Conservation (phyloP, 306 rosid genomes). For the Amphicarpaea edgeworthii region DNA sequence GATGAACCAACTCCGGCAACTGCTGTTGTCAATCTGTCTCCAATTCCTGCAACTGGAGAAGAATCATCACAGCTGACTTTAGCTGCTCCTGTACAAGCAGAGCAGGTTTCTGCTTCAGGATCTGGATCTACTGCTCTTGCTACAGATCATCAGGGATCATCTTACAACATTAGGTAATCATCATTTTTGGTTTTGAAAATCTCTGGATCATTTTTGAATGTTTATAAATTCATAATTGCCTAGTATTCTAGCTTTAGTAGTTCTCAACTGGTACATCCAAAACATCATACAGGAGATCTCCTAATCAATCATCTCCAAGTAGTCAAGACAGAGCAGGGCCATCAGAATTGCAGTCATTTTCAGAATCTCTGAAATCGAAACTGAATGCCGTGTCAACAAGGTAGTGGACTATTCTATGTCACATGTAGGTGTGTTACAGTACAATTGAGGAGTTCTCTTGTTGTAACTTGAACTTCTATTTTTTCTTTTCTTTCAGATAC, state of each 20-base stretch:
- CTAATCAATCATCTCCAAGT: constrained; percentile 71
- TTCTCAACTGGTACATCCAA: constrained; percentile 24
- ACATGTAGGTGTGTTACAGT: constrained; percentile 15
- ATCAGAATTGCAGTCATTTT: constrained; percentile 88
- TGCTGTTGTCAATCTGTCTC: constrained; percentile 53
- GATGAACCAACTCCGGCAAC: constrained; percentile 66
- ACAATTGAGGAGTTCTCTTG: constrained; percentile 13
- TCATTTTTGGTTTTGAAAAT: constrained; percentile 26
- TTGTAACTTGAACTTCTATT: constrained; percentile 18
- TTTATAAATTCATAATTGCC: not conserved
- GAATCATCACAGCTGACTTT: constrained; percentile 63
- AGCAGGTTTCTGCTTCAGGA: constrained; percentile 64
- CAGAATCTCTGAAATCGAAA: constrained; percentile 87
- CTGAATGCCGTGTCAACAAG: constrained; percentile 86
- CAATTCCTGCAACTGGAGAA: constrained; percentile 61
- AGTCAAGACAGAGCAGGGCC: constrained; percentile 95
- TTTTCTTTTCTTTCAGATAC: constrained; percentile 61
- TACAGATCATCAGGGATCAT: constrained; percentile 62
- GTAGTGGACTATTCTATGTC: constrained; percentile 50
- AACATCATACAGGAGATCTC: constrained; percentile 60
- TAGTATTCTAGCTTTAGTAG: constrained; percentile 1
- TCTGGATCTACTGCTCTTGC: constrained; percentile 64
- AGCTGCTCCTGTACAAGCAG: constrained; percentile 57
- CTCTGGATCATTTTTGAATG: constrained; percentile 19
- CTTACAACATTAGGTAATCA: constrained; percentile 59